These are phyloP conservation scores for Pseudogymnoascus sp. DNA, from an alignment of 2,329 filamentous ascomycete species.

Conservation along the genomic window DNA sequence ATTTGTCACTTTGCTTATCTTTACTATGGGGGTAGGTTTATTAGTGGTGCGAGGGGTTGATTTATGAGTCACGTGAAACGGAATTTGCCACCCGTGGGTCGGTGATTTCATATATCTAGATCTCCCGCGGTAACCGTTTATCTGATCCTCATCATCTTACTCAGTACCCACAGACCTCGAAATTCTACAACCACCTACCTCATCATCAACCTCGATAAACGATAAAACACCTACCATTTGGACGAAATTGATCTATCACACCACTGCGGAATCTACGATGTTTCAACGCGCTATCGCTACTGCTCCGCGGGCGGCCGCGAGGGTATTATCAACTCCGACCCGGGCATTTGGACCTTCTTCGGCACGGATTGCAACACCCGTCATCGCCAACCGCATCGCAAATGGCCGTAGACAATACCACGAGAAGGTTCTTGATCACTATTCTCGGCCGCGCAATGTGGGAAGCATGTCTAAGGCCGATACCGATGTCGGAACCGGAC, in stretches of 20 bases:
- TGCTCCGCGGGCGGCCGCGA: slow-evolving; percentile 23
- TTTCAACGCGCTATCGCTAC: slow-evolving; percentile 24
- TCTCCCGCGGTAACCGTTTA: slow-evolving; percentile 2
- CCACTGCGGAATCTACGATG: slow-evolving; percentile 16
- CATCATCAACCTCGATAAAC: slow-evolving; percentile 1
- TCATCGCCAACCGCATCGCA: slow-evolving; percentile 14
- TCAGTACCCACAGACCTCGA: slow-evolving; percentile 5
- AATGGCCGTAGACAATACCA: slow-evolving; percentile 26
- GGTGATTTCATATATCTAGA: slow-evolving; percentile 7
- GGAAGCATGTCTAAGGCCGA: slow-evolving; percentile 74
- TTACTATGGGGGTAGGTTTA: neutral
- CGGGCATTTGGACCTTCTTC: slow-evolving; percentile 13
- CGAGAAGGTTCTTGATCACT: slow-evolving; percentile 63
- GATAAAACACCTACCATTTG: neutral
- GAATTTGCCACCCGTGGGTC: neutral
- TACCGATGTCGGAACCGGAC: slow-evolving; percentile 76
- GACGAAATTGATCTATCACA: neutral
- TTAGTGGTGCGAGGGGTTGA: neutral
- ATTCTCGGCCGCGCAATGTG: slow-evolving; percentile 70
- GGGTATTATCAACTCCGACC: slow-evolving; percentile 22
- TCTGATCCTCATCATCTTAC: slow-evolving; percentile 2
- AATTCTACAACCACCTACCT: neutral
- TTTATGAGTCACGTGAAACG: neutral
- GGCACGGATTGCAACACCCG: slow-evolving; percentile 18
- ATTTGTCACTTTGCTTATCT: slow-evolving; percentile 2